Conservation (phyloP, 352 stramenopile genomes). For the Phytophthora chlamydospora region DNA sequence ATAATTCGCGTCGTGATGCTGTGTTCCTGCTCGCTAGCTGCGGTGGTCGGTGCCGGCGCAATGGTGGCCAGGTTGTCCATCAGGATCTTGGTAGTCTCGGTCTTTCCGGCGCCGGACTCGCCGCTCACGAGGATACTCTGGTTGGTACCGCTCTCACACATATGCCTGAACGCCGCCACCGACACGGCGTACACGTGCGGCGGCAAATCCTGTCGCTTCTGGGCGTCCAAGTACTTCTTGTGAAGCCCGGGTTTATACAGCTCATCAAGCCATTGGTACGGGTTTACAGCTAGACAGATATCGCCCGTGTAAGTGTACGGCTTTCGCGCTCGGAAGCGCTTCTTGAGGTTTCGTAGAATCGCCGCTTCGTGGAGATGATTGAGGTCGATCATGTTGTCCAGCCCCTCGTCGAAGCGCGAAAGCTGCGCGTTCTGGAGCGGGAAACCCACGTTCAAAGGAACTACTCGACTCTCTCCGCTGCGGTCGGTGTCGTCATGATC, state of each 20-base stretch:
- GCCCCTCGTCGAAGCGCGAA: slow-evolving; percentile 26
- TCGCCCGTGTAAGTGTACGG: slow-evolving; percentile 97
- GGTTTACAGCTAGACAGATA: slow-evolving; percentile 97
- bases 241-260: slow-evolving; percentile 78
- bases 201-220: slow-evolving; percentile 53
- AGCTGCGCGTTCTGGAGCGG: slow-evolving; percentile 69
- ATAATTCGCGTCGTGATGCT: slow-evolving; percentile 92
- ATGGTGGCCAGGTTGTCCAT: slow-evolving; percentile 88
- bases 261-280: slow-evolving; percentile 91
- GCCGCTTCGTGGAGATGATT: slow-evolving; percentile 91
- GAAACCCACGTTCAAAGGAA: slow-evolving; percentile 52
- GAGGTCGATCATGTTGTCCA: slow-evolving; percentile 85
- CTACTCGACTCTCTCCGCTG: slow-evolving; percentile 31
- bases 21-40: slow-evolving; percentile 23
- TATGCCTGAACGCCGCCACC: slow-evolving; percentile 71
- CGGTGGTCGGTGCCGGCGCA: slow-evolving; percentile 32
- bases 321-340: slow-evolving; percentile 72
- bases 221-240: slow-evolving; percentile 62
- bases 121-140: slow-evolving; percentile 89
- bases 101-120: slow-evolving; percentile 92
- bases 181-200: slow-evolving; percentile 80
- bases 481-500: slow-evolving; percentile 31
- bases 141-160: slow-evolving; percentile 61
- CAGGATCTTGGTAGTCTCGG: slow-evolving; percentile 94
- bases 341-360: slow-evolving; percentile 90